These are phyloP conservation scores for Metschnikowia lunata DNA, from an alignment of 805 yeast species.

Conservation along the genomic window DNA sequence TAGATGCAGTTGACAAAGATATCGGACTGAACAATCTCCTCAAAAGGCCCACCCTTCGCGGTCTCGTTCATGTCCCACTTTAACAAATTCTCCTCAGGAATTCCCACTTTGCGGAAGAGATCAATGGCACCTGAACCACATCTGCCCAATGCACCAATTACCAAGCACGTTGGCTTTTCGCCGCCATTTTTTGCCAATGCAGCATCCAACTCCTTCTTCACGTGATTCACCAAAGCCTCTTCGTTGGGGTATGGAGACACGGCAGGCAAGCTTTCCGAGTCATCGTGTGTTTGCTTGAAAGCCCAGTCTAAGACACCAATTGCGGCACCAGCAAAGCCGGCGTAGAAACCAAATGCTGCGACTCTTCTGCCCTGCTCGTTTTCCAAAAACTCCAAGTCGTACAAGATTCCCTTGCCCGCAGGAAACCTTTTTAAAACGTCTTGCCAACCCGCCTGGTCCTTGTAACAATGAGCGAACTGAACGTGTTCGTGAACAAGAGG, in stretches of 20 bases:
- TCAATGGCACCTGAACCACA: constrained; percentile 98
- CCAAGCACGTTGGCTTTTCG: constrained; percentile 69
- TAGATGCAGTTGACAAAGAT: constrained; percentile 95
- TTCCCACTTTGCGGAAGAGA: constrained; percentile 73
- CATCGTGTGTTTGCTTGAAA: constrained; percentile 72
- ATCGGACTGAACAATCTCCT: constrained; percentile 83
- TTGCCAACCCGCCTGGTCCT: constrained; percentile 96
- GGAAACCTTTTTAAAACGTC: constrained; percentile 87
- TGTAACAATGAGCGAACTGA: constrained; percentile 98
- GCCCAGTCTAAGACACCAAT: constrained; percentile 94
- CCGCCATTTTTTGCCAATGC: constrained; percentile 60
- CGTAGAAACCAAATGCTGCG: constrained; percentile 99
- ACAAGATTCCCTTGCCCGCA: constrained; percentile 82
- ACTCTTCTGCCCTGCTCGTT: constrained; percentile 96
- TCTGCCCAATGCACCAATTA: constrained; percentile 97
- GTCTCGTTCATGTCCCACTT: constrained; percentile 99
- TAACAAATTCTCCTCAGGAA: constrained; percentile 76
- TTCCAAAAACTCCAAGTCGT: constrained; percentile 91
- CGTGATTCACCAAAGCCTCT: constrained; percentile 64
- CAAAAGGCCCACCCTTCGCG: constrained; percentile 93
- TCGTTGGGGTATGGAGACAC: constrained; percentile 83
- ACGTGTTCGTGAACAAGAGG: constrained; percentile 95
- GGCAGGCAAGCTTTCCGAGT: constrained; percentile 67
- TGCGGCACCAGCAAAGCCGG: constrained; percentile 99
- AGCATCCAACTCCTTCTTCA: constrained; percentile 50